Evolutionary conservation across 441 rosid genomes (phyloP).

Genomic region (Populus hybrid): DNA sequence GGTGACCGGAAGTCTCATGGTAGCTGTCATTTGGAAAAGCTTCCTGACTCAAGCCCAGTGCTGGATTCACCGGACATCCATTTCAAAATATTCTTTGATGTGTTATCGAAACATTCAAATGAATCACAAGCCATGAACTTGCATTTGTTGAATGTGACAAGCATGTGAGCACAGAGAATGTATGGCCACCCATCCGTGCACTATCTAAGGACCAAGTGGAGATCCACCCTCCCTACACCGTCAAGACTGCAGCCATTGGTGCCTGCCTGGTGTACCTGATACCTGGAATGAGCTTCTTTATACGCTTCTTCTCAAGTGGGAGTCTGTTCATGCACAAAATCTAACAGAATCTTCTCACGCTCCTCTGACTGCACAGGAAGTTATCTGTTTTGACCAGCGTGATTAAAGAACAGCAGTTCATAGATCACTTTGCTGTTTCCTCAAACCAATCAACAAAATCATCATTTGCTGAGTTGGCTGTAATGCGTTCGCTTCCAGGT

Average conservation of each 20-base stretch:
- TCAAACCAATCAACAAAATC: slow-evolving; percentile 3
- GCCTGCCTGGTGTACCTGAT: slow-evolving; percentile 71
- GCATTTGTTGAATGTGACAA: slow-evolving; percentile 47
- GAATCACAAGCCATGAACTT: slow-evolving; percentile 22
- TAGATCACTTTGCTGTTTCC: not conserved
- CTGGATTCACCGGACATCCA: slow-evolving; percentile 27
- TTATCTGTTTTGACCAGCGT: not conserved
- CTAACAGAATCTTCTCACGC: slow-evolving; percentile 13
- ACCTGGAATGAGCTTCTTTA: slow-evolving; percentile 64
- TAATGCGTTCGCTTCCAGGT: not conserved
- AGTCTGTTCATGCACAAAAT: slow-evolving; percentile 6
- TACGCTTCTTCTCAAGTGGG: slow-evolving; percentile 44
- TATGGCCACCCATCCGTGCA: slow-evolving; percentile 62
- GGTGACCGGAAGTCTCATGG: slow-evolving; percentile 66
- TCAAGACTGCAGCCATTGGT: slow-evolving; percentile 75
- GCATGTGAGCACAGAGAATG: slow-evolving; percentile 42
- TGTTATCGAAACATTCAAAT: slow-evolving; percentile 26
- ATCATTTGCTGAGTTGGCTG: slow-evolving; percentile 3
- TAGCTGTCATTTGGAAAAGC: slow-evolving; percentile 52
- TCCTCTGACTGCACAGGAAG: slow-evolving; percentile 3
- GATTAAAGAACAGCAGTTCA: not conserved
- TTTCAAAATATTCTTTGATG: slow-evolving; percentile 28
- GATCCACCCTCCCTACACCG: slow-evolving; percentile 44
- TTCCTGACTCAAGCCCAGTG: slow-evolving; percentile 42
- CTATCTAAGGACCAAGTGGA: slow-evolving; percentile 26